Evolutionary conservation across 352 stramenopile species (phyloP), one percentile per base, ranked within the genome.

Genomic region (Vaucheria bursata): DNA sequence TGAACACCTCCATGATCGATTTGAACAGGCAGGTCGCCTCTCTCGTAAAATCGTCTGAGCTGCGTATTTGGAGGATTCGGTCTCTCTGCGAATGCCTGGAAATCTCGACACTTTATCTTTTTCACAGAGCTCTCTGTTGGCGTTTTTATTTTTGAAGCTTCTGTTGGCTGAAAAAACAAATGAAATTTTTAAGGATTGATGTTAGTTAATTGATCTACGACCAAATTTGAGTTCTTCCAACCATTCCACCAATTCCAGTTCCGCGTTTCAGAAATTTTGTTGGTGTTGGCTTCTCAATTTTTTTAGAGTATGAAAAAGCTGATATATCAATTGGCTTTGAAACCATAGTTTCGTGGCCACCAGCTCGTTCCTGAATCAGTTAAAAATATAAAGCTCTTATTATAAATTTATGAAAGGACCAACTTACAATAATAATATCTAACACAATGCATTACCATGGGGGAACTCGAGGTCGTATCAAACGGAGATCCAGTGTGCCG

Each of bases 1-100:
- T 94, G 90, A 37, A 95, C 90, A n/a, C 93, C 94, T 1, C 91
- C 91, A 78, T 98, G 94, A 52, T 98, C 91, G 67, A 98, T 95
- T 85, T 97, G 92, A 31, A 98, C 94, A 2, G 95, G 94, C 78
- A 98, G 85, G 78, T 98, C 95, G 3, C 93, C 94, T 25, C 91
- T 88, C 70, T 96, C 91, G 66, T 96, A 96, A 79, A 95, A 96
- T 76, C 89, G 83, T 64, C 88, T 83, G 53, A 94, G 90, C 78
- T 92, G 87, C 18, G 89, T 93, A 83, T 94, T 93, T 0, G 94
- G 93, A n/a, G 93, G 94, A 81, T 98, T 98, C 0, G 91, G 79
- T 6, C 94, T 88, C 82, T 96, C 91, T 49, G 89, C 87, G 82
- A 96, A 98, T 8, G 94, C 94, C 37, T 85, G 49, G 40, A 84